A percentile compares a stretch with the other conserved stretches of the same genome.
phyloP scores from a whole-genome alignment of 768 basidiomycete species.

The Pleurotus pulmonarius region DNA sequence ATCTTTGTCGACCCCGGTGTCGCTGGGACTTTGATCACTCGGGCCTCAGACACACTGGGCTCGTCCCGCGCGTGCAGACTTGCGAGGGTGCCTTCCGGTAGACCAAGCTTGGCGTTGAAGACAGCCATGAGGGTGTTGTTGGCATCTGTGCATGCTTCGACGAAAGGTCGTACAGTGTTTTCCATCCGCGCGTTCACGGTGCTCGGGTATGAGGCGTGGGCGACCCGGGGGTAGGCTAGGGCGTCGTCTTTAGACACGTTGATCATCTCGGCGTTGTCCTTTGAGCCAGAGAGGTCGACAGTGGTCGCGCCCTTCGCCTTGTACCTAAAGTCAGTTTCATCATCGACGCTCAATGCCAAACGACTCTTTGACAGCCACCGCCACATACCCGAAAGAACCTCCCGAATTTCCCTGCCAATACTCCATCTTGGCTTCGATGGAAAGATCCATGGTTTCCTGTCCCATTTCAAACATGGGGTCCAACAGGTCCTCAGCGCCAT shows the following conservation, averaged over 20 bases:
- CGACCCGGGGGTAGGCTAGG: slow-evolving; percentile 35
- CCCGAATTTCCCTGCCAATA: slow-evolving; percentile 39
- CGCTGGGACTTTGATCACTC: slow-evolving; percentile 36
- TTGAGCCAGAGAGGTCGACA: slow-evolving; percentile 39
- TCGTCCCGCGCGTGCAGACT: slow-evolving; percentile 28
- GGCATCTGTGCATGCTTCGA: slow-evolving; percentile 36
- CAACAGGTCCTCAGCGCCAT: slow-evolving; percentile 34
- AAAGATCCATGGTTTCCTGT: slow-evolving; percentile 34
- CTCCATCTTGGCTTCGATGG: slow-evolving; percentile 38
- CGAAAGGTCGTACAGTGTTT: slow-evolving; percentile 31
- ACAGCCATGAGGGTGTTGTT: slow-evolving; percentile 34
- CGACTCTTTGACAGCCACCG: not conserved
- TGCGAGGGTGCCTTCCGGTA: slow-evolving; percentile 37
- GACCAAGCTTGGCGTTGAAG: slow-evolving; percentile 37
- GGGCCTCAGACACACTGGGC: slow-evolving; percentile 37
- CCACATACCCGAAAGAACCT: slow-evolving; percentile 32
- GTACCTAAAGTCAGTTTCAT: slow-evolving; percentile 25
- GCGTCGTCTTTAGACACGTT: slow-evolving; percentile 50
- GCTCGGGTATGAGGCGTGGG: slow-evolving; percentile 39
- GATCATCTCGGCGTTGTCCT: slow-evolving; percentile 42
- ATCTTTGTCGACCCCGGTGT: slow-evolving; percentile 24
- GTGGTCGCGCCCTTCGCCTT: slow-evolving; percentile 43
- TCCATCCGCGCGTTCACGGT: slow-evolving; percentile 36
- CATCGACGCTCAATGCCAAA: not conserved
- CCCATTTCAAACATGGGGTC: slow-evolving; percentile 39